Conservation (phyloP, 805 yeast genomes). For the Candida khao-thaluensis region DNA sequence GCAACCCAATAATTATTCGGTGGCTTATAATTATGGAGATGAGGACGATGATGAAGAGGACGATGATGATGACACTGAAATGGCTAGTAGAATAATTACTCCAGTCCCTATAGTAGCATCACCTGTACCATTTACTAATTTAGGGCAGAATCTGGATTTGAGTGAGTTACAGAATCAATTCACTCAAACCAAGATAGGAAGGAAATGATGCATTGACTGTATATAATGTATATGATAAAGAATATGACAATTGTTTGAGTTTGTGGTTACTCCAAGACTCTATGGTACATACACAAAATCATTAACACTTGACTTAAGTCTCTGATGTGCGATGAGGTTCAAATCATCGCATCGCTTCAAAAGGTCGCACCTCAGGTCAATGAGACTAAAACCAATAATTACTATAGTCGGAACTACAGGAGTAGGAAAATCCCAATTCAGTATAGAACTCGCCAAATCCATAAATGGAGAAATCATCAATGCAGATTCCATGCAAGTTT, state of each 20-base stretch:
- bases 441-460: conserved; percentile 73
- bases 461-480: conserved; percentile 88
- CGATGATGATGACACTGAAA: neutral
- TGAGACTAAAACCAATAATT: conserved; percentile 37
- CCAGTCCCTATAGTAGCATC: conserved; percentile 15
- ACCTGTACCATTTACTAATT: conserved; percentile 5
- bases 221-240: no score
- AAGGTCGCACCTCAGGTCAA: neutral
- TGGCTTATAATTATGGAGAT: neutral
- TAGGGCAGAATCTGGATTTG: conserved; percentile 13
- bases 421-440: conserved; percentile 89
- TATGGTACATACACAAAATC: no score
- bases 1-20: conserved; percentile 3
- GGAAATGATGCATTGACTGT: no score
- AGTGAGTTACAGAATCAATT: conserved; percentile 13
- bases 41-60: conserved; percentile 1
- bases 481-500: conserved; percentile 98
- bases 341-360: no score
- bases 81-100: conserved; percentile 8
- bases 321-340: no score
- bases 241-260: no score
- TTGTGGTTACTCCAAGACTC: no score
- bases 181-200: no score
- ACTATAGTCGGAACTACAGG: conserved; percentile 93
- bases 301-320: no score